Conservation (phyloP, 2,329 filamentous ascomycete species). For the Monosporascus sp. region DNA sequence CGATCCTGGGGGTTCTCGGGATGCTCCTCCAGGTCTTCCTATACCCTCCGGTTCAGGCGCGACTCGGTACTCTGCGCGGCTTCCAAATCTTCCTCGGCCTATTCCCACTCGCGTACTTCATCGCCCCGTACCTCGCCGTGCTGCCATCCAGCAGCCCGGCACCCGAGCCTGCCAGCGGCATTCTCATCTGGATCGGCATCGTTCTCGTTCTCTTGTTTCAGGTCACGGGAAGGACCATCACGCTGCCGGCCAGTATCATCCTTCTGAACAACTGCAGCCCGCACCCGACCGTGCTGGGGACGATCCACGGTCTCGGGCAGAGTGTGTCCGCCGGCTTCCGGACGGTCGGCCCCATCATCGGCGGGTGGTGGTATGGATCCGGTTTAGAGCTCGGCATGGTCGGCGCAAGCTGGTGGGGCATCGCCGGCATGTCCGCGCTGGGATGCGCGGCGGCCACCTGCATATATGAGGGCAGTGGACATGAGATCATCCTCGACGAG, state of each 20-base stretch:
- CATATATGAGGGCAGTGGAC: slow-evolving; percentile 60
- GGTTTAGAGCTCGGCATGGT: slow-evolving; percentile 41
- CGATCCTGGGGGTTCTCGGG: slow-evolving; percentile 63
- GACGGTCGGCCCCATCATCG: slow-evolving; percentile 45
- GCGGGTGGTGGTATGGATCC: slow-evolving; percentile 43
- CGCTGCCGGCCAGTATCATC: slow-evolving; percentile 52
- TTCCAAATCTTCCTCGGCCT: slow-evolving; percentile 61
- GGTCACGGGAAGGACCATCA: slow-evolving; percentile 68
- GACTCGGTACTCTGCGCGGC: slow-evolving; percentile 61
- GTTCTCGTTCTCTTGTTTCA: slow-evolving; percentile 60
- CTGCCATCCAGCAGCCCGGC: slow-evolving; percentile 46
- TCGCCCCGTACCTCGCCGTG: slow-evolving; percentile 62
- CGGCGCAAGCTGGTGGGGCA: slow-evolving; percentile 42
- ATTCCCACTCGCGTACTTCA: slow-evolving; percentile 62
- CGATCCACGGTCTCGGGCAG: slow-evolving; percentile 49
- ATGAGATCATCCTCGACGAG: slow-evolving; percentile 49
- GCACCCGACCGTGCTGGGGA: slow-evolving; percentile 52
- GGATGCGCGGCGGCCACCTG: slow-evolving; percentile 55
- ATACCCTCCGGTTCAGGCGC: slow-evolving; percentile 60
- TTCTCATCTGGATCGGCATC: slow-evolving; percentile 56
- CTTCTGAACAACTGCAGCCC: slow-evolving; percentile 57
- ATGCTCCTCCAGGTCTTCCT: slow-evolving; percentile 64
- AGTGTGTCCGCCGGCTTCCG: slow-evolving; percentile 45
- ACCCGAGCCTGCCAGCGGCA: slow-evolving; percentile 39
- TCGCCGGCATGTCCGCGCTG: slow-evolving; percentile 45